These are phyloP conservation scores for Cicer bijugum DNA, from an alignment of 306 rosid genomes.

Conservation along the genomic window DNA sequence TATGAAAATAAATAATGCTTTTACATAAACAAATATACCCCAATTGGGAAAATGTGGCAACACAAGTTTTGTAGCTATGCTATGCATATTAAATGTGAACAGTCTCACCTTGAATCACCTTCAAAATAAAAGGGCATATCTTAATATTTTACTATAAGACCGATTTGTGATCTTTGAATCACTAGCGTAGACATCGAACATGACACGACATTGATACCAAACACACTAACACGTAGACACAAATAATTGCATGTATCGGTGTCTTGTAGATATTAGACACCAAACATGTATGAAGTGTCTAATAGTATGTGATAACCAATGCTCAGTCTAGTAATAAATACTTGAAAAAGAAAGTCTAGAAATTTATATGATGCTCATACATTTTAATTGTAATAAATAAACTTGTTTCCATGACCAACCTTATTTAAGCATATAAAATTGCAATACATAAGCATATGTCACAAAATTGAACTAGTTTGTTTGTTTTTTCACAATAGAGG, in stretches of 20 bases:
- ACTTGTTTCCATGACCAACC: too few relatives aligned
- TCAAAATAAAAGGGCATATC: background rate
- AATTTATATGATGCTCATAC: too few relatives aligned
- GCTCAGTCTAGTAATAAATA: background rate
- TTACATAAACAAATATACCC: conserved; percentile 6
- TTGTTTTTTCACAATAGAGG: background rate
- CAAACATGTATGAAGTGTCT: background rate
- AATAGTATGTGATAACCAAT: background rate
- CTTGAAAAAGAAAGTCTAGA: too few relatives aligned
- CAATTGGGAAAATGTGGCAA: background rate
- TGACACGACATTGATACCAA: background rate
- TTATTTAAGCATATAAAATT: background rate
- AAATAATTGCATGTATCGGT: background rate
- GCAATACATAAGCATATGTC: background rate
- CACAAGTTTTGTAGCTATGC: conserved; percentile 8
- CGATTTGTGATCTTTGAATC: background rate
- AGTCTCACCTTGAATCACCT: background rate
- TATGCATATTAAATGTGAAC: background rate
- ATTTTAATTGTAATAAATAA: too few relatives aligned
- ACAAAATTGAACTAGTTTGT: background rate
- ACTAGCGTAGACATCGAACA: background rate
- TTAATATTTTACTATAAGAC: conserved; percentile 10
- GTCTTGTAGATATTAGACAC: background rate
- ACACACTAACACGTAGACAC: background rate
- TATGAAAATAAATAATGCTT: conserved; percentile 3